phyloP scores from a whole-genome alignment of 2,329 filamentous ascomycete species.

The Sordariomycetes sp. region DNA sequence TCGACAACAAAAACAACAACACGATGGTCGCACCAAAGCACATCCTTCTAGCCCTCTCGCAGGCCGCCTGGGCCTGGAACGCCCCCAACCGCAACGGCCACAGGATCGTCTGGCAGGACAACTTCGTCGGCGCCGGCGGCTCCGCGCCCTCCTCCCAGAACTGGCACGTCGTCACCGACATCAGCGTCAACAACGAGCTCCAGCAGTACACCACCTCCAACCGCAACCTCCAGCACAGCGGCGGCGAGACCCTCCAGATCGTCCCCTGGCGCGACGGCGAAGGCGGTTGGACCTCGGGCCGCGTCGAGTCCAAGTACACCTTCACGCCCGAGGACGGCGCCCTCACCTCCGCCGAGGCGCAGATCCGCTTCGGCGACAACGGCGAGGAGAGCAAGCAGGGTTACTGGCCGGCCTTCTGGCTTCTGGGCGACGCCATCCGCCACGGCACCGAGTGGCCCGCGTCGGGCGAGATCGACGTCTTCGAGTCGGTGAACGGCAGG shows the following conservation, averaged over 20 bases:
- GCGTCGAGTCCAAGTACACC: constrained; percentile 37
- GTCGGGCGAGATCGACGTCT: constrained; percentile 46
- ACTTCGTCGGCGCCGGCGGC: constrained; percentile 26
- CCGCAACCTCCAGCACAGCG: constrained; percentile 38
- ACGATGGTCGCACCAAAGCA: not conserved
- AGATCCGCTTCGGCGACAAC: constrained; percentile 34
- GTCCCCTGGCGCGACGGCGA: constrained; percentile 29
- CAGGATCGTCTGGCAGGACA: constrained; percentile 29
- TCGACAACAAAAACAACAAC: not conserved
- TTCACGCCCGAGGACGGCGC: constrained; percentile 34
- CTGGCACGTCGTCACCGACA: constrained; percentile 31
- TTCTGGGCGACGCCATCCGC: constrained; percentile 38
- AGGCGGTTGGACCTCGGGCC: constrained; percentile 40
- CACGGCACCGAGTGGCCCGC: constrained; percentile 37
- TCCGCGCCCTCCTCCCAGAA: constrained; percentile 18
- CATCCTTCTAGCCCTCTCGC: constrained; percentile 16
- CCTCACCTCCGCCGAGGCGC: constrained; percentile 33
- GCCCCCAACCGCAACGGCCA: constrained; percentile 28
- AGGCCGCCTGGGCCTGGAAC: constrained; percentile 22
- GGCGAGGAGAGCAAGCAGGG: constrained; percentile 33
- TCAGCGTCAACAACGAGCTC: constrained; percentile 39
- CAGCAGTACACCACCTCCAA: constrained; percentile 35
- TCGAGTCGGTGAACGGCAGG: constrained; percentile 43
- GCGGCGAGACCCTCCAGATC: constrained; percentile 37
- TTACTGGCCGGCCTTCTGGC: constrained; percentile 50